Evolutionary conservation across 2,329 filamentous ascomycete species (phyloP).

Genomic region (Albophoma yamanashiensis): DNA sequence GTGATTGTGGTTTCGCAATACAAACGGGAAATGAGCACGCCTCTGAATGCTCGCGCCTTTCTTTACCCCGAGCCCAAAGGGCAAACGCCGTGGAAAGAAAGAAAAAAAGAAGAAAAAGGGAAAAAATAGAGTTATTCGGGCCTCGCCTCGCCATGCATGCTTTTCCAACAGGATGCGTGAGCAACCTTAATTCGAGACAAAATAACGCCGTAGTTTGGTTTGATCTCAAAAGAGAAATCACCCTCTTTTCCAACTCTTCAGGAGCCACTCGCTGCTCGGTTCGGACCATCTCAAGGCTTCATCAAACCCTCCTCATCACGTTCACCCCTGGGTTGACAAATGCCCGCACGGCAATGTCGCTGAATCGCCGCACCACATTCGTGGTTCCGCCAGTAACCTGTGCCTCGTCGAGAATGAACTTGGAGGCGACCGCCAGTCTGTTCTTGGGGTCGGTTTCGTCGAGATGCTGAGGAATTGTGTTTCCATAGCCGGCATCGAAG

Average conservation of each 20-base stretch:
- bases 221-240: background rate
- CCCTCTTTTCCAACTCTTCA: background rate
- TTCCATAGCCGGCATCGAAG: constrained; percentile 47
- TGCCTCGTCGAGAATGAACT: constrained; percentile 57
- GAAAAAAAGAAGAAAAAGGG: background rate
- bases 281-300: background rate
- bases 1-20: background rate
- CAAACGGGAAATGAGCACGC: background rate
- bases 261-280: background rate
- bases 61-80: background rate
- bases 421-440: constrained; percentile 57
- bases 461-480: constrained; percentile 44
- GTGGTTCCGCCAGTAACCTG: constrained; percentile 57
- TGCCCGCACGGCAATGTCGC: constrained; percentile 53
- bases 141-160: constrained; percentile 2
- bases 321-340: constrained; percentile 44
- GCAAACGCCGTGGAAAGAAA: background rate
- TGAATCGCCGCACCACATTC: constrained; percentile 60
- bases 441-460: constrained; percentile 58
- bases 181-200: background rate
- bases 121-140: background rate
- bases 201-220: background rate
- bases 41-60: background rate
- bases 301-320: constrained; percentile 19
- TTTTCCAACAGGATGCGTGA: background rate